Base-by-base conservation (phyloP, 2,329 filamentous ascomycete species). In the Exophiala xenobiotica region DNA sequence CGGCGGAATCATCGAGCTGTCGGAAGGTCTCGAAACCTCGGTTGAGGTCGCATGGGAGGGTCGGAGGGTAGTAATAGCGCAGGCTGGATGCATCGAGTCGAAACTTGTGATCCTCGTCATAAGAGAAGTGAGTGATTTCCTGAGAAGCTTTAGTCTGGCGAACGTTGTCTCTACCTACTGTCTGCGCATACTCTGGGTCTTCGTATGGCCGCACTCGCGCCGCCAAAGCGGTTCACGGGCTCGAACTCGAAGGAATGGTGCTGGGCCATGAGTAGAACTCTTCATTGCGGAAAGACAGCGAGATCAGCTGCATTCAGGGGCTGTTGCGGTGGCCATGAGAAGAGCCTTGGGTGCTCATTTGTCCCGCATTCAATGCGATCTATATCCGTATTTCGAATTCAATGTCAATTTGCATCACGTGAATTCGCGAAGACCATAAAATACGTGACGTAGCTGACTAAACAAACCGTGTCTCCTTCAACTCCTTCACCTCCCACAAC, bases 121-220 rank as follows among this genome's bases (percentile, higher is more conserved):
- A 97, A 6, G 92, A 97, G 72, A 97, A 99, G 70, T 80, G 90
- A 3, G 92, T 81, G 59, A 99, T 88, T 74, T 99, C 93, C 86
- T 92, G 51, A 12, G 7, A n/a, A n/a, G 4, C 33, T 41, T 22
- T 16, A 38, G 8, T 29, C 43, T 41, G 19, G 16, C 7, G 49
- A 40, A 38, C 38, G 46, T 6, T 14, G n/a, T 12, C 4, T 12
- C 24, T 19, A 38, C 24, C 37, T n/a, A 16, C 38, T 16, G 12
- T n/a, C 6, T 27, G 45, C 33, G 59, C 71, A 63, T 70, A 87
- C 87, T 74, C 81, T 88, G 16, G 89, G 89, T 59, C 88, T 78
- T 65, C 85, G 85, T 54, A 95, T 85, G 3, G 86, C 78, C 54
- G 87, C 81, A 64, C 82, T 86, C 42, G 76, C 75, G 50, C 85